phyloP scores from a whole-genome alignment of 2,329 filamentous ascomycete species.

The Trichoderma atroviride region DNA sequence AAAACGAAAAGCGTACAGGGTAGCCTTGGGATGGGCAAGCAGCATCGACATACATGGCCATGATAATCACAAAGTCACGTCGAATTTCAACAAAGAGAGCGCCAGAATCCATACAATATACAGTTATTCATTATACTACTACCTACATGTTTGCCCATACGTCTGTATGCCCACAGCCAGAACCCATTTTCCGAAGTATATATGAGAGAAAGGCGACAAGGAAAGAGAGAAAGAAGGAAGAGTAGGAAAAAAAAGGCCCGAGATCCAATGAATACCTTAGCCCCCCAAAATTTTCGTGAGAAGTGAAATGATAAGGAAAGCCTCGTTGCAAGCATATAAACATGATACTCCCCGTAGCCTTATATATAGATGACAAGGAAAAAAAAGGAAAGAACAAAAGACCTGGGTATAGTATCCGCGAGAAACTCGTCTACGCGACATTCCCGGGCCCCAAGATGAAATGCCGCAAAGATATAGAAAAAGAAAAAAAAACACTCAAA shows the following conservation, averaged over 20 bases:
- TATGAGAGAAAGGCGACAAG: background rate
- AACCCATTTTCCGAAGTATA: slow-evolving; percentile 11
- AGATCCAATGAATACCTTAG: background rate
- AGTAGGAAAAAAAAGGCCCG: background rate
- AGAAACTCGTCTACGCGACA: background rate
- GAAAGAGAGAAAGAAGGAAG: background rate
- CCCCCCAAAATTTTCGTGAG: background rate
- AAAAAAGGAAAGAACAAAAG: background rate
- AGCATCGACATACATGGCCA: background rate
- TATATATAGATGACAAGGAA: background rate
- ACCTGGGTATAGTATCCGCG: background rate
- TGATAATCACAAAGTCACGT: background rate
- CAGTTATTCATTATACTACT: slow-evolving; percentile 18
- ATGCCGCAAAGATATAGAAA: background rate
- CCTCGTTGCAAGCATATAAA: slow-evolving; percentile 4
- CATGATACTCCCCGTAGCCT: background rate
- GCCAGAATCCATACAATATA: background rate
- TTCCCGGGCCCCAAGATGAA: background rate
- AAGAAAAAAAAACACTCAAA: background rate
- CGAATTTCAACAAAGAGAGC: background rate
- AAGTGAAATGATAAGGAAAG: background rate
- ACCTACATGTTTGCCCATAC: slow-evolving; percentile 10
- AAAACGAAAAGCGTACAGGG: background rate
- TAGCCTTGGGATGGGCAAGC: background rate
- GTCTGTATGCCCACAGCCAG: slow-evolving; percentile 4